Conservation (phyloP, 768 basidiomycete genomes). For the Tricholoma hemisulphureum region DNA sequence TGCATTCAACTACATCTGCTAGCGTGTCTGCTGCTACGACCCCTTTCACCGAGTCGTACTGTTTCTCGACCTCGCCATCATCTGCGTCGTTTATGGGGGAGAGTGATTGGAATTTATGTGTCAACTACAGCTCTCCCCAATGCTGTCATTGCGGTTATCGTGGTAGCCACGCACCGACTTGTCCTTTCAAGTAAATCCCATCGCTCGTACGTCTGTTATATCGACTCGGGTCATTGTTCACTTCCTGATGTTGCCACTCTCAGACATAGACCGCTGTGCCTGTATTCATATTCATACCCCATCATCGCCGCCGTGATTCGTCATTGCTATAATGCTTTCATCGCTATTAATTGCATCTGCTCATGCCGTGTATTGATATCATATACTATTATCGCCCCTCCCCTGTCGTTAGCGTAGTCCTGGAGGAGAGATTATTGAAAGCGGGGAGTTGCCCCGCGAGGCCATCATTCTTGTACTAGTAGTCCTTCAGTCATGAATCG, state of each 20-base stretch:
- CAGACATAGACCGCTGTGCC: neutral
- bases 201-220: constrained; percentile 4
- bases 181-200: constrained; percentile 58
- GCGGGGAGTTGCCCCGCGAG: constrained; percentile 33
- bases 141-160: constrained; percentile 80
- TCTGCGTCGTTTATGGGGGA: constrained; percentile 17
- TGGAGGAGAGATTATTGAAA: constrained; percentile 20
- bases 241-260: neutral
- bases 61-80: constrained; percentile 1
- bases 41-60: constrained; percentile 1
- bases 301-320: neutral
- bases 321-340: constrained; percentile 21
- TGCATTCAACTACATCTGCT: constrained; percentile 21
- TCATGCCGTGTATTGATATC: constrained; percentile 12
- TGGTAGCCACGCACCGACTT: constrained; percentile 55
- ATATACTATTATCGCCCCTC: constrained; percentile 16
- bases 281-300: neutral
- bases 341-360: constrained; percentile 13
- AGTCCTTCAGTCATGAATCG: constrained; percentile 24
- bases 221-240: constrained; percentile 1
- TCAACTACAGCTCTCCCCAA: constrained; percentile 63
- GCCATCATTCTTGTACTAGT: constrained; percentile 35
- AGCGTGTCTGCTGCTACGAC: constrained; percentile 15
- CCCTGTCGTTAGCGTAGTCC: constrained; percentile 15
- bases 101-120: constrained; percentile 29